Base-by-base conservation (phyloP, 805 yeast genomes). In the Candida cerambycidarum region DNA sequence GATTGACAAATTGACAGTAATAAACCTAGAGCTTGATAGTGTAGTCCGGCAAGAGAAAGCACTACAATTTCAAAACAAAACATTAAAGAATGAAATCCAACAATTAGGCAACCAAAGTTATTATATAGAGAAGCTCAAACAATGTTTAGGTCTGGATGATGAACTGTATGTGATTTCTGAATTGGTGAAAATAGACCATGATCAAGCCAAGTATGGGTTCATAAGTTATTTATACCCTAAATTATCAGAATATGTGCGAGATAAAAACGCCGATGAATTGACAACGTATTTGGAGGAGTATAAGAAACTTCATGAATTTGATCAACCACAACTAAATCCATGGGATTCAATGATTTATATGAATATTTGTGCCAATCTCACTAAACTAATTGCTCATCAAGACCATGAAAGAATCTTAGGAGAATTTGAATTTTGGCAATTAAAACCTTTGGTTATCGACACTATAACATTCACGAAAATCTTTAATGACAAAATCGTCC, bases 291-390 rank as follows among this genome's bases (percentile, higher is more conserved):
- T 19, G 12, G 6, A 14, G 11, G n/a, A 6, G 5, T 48, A 48
- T 25, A 14, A 15, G 15, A 23, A 32, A 18, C 21, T 48, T 1
- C 19, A 33, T 13, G 47, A 32, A 1, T 21, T 5, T 25, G 45
- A 45, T 19, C 16, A 9, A 12, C 36, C 40, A 10, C 29, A 14
- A 16, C 29, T 48, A 31, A 47, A 39, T 9, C 44, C 43, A 15
- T 57, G 57, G 53, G 65, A 60, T 45, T 51, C 58, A 0, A 25
- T 56, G 31, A 17, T 60, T 1, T 55, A 46, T 33, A 29, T 21
- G 13, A 42, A 41, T 27, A 32, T n/a, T n/a, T n/a, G n/a, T n/a
- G n/a, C n/a, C n/a, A n/a, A n/a, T 32, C 34, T 50, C 34, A 21
- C 23, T 21, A 3, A 12, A 2, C 3, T 14, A 14, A 2, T 9